Base-by-base conservation (phyloP, 345 rosid species). In the Citrus reticulata region DNA sequence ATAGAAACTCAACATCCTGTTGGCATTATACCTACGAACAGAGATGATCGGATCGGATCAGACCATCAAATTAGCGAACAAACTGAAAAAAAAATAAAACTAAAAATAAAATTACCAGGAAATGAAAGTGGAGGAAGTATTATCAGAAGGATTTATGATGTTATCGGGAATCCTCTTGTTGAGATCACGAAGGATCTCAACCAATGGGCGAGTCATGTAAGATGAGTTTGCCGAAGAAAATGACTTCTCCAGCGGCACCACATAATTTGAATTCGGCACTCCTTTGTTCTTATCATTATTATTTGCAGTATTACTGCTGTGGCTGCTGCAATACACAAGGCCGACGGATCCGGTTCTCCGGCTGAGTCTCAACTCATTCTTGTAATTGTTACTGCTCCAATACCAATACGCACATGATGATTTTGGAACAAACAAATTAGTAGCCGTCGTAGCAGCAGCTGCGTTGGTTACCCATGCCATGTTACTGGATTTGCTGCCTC, bases 1-100 rank as follows among this genome's bases (percentile, higher is more conserved):
- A 72, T 89, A 92, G 90, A 95, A 95, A 91, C 99, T 95, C 75
- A 95, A 73, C 99, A 95, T 95, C 76, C 98, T 93, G 81, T 95
- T 95, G 76, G 99, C 99, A 76, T 95, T 98, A 84, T 82, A 94
- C 99, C 99, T 95, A 72, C 1, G 81, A 64, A 46, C 29, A 8
- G 73, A 22, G 69, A 54, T 29, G 74, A 54, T 51, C 61, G 66
- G 66, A 77, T 74, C 25, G 9, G 68, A 61, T 59, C 25, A 5
- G 1, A 19, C 49, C 29, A 58, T 13, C 10, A 62, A 9, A 37
- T 6, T n/a, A 1, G 17, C 62, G 9, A 24, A 17, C 3, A 49
- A 35, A 46, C 63, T 59, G 40, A 8, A 68, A 25, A 10, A 20
- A 20, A 68, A 34, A 4, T 70, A 17, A n/a, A n/a, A 22, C 57